A percentile compares a stretch with the other conserved stretches of the same genome.
These are phyloP conservation scores for Theobroma cacao DNA, from an alignment of 345 rosid species.

Conservation along the genomic window DNA sequence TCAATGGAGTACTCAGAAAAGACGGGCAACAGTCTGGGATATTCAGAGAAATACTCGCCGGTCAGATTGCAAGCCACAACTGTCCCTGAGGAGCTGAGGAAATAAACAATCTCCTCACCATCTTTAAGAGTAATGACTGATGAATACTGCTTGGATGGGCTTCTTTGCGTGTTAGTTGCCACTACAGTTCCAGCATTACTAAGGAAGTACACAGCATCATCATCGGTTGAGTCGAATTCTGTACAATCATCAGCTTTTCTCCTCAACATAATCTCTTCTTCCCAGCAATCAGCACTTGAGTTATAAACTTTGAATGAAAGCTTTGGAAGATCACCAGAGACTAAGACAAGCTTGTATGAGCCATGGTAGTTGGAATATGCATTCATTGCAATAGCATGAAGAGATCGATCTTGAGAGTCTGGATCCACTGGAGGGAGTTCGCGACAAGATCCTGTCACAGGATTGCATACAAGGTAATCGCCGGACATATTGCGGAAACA, in stretches of 20 bases:
- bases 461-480: constrained; percentile 53
- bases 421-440: constrained; percentile 40
- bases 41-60: constrained; percentile 49
- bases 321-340: constrained; percentile 63
- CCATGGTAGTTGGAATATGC: constrained; percentile 22
- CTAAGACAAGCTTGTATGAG: constrained; percentile 56
- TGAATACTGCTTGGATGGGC: constrained; percentile 85
- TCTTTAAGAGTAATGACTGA: constrained; percentile 56
- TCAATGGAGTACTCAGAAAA: constrained; percentile 78
- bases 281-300: constrained; percentile 57
- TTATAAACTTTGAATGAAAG: constrained; percentile 49
- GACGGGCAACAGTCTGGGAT: constrained; percentile 70
- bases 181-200: constrained; percentile 77
- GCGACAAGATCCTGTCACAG: constrained; percentile 58
- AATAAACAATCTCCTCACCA: constrained; percentile 51
- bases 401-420: constrained; percentile 25
- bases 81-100: constrained; percentile 70
- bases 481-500: constrained; percentile 59
- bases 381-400: constrained; percentile 74
- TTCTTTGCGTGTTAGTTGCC: constrained; percentile 69
- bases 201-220: constrained; percentile 68
- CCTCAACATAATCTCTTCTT: constrained; percentile 36
- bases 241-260: constrained; percentile 34
- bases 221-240: constrained; percentile 31
- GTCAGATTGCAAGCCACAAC: constrained; percentile 67